Percentiles rank a stretch among this genome's conserved stretches.
These are phyloP conservation scores for Besnoitia besnoiti DNA, from an alignment of 169 alveolate genomes.

Conservation along the genomic window DNA sequence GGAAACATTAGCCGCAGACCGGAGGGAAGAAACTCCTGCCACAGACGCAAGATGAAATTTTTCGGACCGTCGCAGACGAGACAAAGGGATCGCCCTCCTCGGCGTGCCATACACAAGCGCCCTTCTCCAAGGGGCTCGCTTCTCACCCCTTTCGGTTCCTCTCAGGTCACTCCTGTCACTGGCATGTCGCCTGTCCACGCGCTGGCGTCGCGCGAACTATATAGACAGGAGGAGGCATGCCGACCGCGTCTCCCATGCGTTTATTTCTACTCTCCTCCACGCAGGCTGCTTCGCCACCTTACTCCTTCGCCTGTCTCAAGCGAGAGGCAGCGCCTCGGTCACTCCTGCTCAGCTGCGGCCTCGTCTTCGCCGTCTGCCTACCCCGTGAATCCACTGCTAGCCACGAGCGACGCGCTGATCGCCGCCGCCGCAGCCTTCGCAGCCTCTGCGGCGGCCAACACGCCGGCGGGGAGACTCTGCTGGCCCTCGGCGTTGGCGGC, in stretches of 20 bases:
- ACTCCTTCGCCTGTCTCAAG: background rate
- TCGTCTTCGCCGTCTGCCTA: background rate
- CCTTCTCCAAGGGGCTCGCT: too few species aligned
- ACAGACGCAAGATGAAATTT: too few species aligned
- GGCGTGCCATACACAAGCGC: too few species aligned
- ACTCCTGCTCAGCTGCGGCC: background rate
- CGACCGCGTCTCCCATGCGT: background rate
- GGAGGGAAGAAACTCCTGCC: too few species aligned
- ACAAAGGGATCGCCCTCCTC: too few species aligned
- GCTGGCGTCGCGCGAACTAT: too few species aligned
- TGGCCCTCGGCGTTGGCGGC: background rate
- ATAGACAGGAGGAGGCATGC: too few species aligned
- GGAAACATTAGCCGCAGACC: too few species aligned
- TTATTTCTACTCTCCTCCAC: background rate
- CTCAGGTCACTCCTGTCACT: too few species aligned
- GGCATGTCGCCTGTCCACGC: too few species aligned
- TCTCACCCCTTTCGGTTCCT: too few species aligned
- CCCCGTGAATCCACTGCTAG: background rate
- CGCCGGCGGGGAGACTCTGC: background rate
- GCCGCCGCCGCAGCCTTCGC: background rate
- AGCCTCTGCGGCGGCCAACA: slow-evolving; percentile 21
- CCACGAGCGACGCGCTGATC: background rate
- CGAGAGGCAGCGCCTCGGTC: background rate
- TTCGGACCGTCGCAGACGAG: too few species aligned
- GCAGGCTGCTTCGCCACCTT: background rate